phyloP scores from a whole-genome alignment of 805 yeast genomes.

The Saccharomyces kudriavzevii region DNA sequence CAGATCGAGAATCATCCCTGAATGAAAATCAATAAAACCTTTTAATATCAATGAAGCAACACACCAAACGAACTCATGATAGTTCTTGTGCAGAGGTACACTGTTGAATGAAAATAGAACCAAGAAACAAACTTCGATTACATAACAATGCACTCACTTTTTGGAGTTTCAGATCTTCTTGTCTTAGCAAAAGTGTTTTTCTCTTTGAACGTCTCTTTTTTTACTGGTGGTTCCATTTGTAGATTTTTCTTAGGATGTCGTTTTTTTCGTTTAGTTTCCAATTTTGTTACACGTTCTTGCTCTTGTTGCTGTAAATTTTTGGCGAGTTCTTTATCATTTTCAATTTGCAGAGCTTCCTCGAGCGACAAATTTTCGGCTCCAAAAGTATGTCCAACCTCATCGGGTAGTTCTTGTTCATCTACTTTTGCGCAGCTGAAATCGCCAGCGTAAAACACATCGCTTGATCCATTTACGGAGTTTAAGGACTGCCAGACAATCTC shows the following conservation, averaged over 20 bases:
- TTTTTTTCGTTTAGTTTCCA: conserved; percentile 32
- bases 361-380: neutral
- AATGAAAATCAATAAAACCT: too few relatives aligned
- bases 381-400: conserved; percentile 2
- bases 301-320: conserved; percentile 44
- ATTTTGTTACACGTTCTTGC: conserved; percentile 38
- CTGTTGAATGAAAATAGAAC: neutral
- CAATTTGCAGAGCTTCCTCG: conserved; percentile 2
- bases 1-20: too few relatives aligned
- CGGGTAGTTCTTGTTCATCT: neutral
- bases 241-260: conserved; percentile 3
- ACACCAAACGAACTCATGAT: too few relatives aligned
- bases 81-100: neutral
- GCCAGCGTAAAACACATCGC: conserved; percentile 60
- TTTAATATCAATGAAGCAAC: too few relatives aligned
- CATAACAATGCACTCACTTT: conserved; percentile 10
- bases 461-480: conserved; percentile 52
- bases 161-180: conserved; percentile 4
- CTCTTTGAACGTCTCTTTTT: conserved; percentile 3
- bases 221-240: conserved; percentile 2
- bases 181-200: neutral
- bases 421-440: conserved; percentile 34
- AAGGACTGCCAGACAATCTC: conserved; percentile 75
- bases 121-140: neutral
- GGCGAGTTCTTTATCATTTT: conserved; percentile 36